Conservation (phyloP, 768 basidiomycete genomes). For the Russula lepida region DNA sequence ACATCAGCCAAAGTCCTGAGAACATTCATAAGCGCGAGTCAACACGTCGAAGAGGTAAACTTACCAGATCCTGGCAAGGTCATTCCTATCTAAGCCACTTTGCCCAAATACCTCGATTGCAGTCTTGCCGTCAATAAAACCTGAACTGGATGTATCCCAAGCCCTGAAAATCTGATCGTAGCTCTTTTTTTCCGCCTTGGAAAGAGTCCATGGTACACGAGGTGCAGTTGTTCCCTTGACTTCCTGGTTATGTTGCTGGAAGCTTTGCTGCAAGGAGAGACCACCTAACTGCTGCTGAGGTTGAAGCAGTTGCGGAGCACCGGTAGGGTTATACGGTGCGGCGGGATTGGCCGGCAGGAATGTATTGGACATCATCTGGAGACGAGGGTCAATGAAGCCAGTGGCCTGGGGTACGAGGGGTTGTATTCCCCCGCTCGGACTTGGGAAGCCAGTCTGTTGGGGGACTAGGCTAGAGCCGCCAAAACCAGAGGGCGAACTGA, state of each 20-base stretch:
- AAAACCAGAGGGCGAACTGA: conserved; percentile 48
- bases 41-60: conserved; percentile 25
- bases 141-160: conserved; percentile 79
- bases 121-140: conserved; percentile 78
- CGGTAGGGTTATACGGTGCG: conserved; percentile 49
- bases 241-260: conserved; percentile 79
- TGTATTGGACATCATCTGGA: conserved; percentile 82
- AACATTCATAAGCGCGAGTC: neutral
- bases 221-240: conserved; percentile 56
- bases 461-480: conserved; percentile 36
- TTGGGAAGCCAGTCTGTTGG: conserved; percentile 54
- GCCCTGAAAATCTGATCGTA: conserved; percentile 95
- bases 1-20: conserved; percentile 84
- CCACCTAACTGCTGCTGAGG: conserved; percentile 34
- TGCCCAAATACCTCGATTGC: conserved; percentile 92
- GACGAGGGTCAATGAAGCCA: conserved; percentile 73
- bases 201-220: conserved; percentile 78
- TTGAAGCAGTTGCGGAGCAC: conserved; percentile 62
- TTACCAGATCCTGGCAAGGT: conserved; percentile 89
- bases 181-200: conserved; percentile 87
- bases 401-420: conserved; percentile 66
- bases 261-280: conserved; percentile 67
- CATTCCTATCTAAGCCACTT: conserved; percentile 81
- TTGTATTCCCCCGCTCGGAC: conserved; percentile 28
- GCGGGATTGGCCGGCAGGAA: conserved; percentile 79